Evolutionary conservation across 2,329 filamentous ascomycete genomes (phyloP), one percentile per base, ranked within the genome.

Genomic region (Aspergillus tamarii): DNA sequence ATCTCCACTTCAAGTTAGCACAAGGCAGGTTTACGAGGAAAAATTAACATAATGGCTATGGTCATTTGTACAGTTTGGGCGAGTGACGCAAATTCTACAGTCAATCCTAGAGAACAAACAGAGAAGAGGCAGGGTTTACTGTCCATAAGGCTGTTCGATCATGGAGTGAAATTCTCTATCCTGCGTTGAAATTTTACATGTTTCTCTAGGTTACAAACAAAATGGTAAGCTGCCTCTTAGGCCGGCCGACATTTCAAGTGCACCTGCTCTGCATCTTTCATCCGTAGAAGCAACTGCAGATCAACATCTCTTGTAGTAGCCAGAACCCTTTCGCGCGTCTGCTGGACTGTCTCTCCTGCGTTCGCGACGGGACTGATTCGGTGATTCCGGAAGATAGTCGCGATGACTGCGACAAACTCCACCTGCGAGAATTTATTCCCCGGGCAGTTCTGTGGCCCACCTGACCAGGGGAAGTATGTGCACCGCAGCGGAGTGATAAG

Each of bases 381-480:
- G 56, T 63, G 57, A 14, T 43, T 2, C 2, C 32, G 61, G 11
- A 63, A 26, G 7, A 63, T 41, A 28, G 30, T 48, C 1, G 61
- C 57, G 21, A 63, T 56, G 14, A 63, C 50, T 4, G 57, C 61
- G 1, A 63, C 57, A 34, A 63, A 60, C n/a, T 63, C 61, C 2
- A 63, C 57, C 14, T 63, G 57, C 2, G 57, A 60, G 43, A 60
- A 63, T 19, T 60, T 60, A 19, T 41, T 60, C 1, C 57, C 57
- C 0, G 61, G 57, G 32, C 61, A 63, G 43, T 60, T 60, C 26
- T 63, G 61, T 4, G 57, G 50, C 7, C 61, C 57, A 3, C 52
- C 61, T 0, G 61, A 63, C 61, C 61, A 63, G 19, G 61, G 61
- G 2, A 63, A 23, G 39, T 48, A 63, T 4, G 21, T 63, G 21